phyloP scores from a whole-genome alignment of 306 rosid genomes.

The Rubus idaeus region DNA sequence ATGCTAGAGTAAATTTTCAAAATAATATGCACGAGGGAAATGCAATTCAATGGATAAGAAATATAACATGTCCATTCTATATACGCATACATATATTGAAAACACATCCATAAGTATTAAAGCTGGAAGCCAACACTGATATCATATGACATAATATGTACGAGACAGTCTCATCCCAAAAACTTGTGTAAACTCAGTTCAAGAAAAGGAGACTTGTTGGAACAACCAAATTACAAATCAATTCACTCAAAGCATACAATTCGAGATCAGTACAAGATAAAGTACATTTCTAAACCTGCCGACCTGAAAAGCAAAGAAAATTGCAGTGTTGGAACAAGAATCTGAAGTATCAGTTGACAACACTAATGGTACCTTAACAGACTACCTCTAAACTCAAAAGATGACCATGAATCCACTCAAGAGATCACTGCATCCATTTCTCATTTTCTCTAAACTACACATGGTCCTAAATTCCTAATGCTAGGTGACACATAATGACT shows the following conservation, averaged over 20 bases:
- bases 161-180: conserved; percentile 9
- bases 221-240: background rate
- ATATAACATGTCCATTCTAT: background rate
- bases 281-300: background rate
- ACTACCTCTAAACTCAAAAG: conserved; percentile 3
- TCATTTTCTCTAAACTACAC: background rate
- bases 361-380: background rate
- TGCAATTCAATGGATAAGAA: conserved; percentile 1
- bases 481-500: background rate
- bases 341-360: background rate
- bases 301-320: background rate
- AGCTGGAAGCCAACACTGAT: conserved; percentile 9
- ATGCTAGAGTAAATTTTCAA: conserved; percentile 1
- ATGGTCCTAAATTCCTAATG: background rate
- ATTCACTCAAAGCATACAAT: background rate
- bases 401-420: background rate
- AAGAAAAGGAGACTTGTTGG: background rate
- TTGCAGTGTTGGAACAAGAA: background rate
- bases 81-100: background rate
- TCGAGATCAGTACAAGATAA: background rate
- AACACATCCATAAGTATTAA: background rate
- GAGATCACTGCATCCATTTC: background rate
- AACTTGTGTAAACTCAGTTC: background rate
- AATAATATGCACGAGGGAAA: conserved; percentile 9
- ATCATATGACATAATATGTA: background rate